These are phyloP conservation scores for Lactifluus subvellereus DNA, from an alignment of 768 basidiomycete species.

Conservation along the genomic window DNA sequence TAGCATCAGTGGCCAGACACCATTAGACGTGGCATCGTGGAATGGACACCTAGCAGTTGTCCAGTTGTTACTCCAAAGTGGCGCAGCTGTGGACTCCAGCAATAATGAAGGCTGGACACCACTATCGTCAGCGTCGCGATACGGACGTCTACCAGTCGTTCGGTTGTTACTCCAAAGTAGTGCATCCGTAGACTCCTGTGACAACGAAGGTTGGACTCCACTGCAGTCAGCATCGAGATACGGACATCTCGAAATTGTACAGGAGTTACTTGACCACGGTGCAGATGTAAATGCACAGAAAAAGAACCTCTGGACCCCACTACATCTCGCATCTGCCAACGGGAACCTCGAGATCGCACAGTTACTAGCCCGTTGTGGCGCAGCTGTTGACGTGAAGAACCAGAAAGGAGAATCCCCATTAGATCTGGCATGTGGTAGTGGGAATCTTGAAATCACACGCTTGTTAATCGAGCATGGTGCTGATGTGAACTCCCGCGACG, in stretches of 20 bases:
- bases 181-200: too few species aligned
- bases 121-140: not conserved
- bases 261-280: not conserved
- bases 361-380: not conserved
- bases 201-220: too few species aligned
- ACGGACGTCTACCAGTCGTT: not conserved
- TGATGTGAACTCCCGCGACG: not conserved
- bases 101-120: not conserved
- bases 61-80: too few species aligned
- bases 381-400: not conserved
- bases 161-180: too few species aligned
- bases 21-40: too few species aligned
- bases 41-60: too few species aligned
- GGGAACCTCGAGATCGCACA: too few species aligned
- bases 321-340: too few species aligned
- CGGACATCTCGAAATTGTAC: not conserved
- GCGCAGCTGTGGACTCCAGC: too few species aligned
- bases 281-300: not conserved
- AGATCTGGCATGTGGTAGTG: accelerated
- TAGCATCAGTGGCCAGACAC: too few species aligned
- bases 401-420: not conserved
- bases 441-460: not conserved
- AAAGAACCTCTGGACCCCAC: too few species aligned
- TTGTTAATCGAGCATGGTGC: not conserved
- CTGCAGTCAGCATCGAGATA: not conserved